Evolutionary conservation across 176 grass and related monocot species (phyloP), one percentile per base, ranked within the genome.

Genomic region (Puya raimondii): DNA sequence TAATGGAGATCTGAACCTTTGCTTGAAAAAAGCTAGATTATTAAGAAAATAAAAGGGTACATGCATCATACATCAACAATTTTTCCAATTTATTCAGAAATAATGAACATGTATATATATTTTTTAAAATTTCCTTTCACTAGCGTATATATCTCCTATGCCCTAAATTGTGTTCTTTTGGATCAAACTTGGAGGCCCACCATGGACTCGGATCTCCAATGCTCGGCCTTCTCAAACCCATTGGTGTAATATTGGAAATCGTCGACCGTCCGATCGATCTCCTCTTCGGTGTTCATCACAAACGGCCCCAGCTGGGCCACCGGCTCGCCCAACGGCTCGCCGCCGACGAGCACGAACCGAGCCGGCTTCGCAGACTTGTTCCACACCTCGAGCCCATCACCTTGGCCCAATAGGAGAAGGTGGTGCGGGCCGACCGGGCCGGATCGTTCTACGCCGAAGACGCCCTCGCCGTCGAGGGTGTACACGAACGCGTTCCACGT

Each of bases 201-300:
- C 57, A 90, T 73, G 0, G 87, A 87, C 79, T 80, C 84, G 0
- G 94, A 99, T 25, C 82, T 93, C 94, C 94, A 99, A 20, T 88
- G 87, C 71, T 76, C 78, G 42, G 90, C 94, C 66, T 93, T 99
- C 82, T 99, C 94, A 64, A 99, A 99, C 0, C 94, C 94, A 16
- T 99, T 99, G 68, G 85, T 54, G 50, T 29, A 88, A 2, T 27
- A 69, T 14, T 99, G 84, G 77, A 91, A 99, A 53, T 99, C 94
- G n/a, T 93, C 77, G 17, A 99, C 79, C 49, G 94, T 84, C 80
- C 65, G 81, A 80, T 99, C 90, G 74, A 99, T 93, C 87, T 99
- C 94, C 82, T 99, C 89, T 54, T 99, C 94, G 3, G 94, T 93
- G 85, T 99, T 99, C 94, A 99, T 99, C 75, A 99, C 94, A 65